These are phyloP conservation scores for Aspergillus caelatus DNA, from an alignment of 2,329 filamentous ascomycete species.

Conservation along the genomic window DNA sequence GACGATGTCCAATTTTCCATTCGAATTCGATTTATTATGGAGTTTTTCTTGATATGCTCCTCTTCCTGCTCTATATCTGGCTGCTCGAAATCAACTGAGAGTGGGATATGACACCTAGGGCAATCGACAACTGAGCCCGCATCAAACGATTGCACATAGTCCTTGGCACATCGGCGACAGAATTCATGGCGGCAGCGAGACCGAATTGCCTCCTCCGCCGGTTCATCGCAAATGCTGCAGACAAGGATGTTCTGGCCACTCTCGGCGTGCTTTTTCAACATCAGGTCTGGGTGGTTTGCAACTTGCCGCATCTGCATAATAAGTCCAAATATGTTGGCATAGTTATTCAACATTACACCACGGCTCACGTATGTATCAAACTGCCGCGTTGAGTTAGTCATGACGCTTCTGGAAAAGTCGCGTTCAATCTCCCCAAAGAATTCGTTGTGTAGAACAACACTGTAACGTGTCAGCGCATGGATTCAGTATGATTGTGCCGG, in stretches of 20 bases:
- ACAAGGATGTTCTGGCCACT: constrained; percentile 88
- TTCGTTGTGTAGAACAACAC: constrained; percentile 83
- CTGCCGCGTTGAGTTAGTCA: constrained; percentile 83
- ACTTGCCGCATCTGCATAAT: constrained; percentile 99
- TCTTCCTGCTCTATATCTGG: constrained; percentile 94
- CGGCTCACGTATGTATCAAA: constrained; percentile 85
- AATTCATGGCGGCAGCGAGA: constrained; percentile 94
- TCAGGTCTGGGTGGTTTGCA: constrained; percentile 91
- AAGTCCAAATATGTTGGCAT: constrained; percentile 97
- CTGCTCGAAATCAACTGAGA: constrained; percentile 91
- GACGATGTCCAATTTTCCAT: constrained; percentile 99
- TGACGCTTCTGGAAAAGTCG: constrained; percentile 93
- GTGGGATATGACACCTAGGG: constrained; percentile 85
- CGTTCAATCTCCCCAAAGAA: constrained; percentile 97
- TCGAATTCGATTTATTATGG: constrained; percentile 97
- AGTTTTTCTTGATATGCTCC: constrained; percentile 83
- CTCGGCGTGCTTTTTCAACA: constrained; percentile 83
- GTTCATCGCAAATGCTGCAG: constrained; percentile 94
- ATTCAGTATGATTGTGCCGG: not conserved
- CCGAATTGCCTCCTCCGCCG: constrained; percentile 89
- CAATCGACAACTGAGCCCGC: constrained; percentile 64
- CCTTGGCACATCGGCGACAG: constrained; percentile 77
- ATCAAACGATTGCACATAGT: constrained; percentile 77
- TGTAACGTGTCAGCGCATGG: constrained; percentile 20
- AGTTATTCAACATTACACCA: constrained; percentile 78